phyloP scores from a whole-genome alignment of 2,329 filamentous ascomycete genomes.

The Talaromyces verruculosus region DNA sequence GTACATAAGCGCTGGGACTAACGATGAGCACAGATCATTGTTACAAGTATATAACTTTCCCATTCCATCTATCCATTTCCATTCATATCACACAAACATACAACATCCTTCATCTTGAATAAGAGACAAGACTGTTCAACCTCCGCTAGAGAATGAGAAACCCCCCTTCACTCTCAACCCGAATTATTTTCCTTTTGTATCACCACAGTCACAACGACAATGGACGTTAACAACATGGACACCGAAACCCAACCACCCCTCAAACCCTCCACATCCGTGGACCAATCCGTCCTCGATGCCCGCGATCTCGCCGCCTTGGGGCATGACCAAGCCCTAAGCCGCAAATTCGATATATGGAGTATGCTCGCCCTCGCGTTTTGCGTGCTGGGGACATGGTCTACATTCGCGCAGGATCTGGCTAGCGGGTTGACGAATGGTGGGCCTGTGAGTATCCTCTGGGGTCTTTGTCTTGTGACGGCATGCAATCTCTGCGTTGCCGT shows the following conservation, averaged over 20 bases:
- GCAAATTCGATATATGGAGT: conserved; percentile 56
- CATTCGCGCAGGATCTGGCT: conserved; percentile 55
- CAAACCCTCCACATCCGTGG: conserved; percentile 20
- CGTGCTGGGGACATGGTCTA: conserved; percentile 60
- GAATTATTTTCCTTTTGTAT: conserved; percentile 1
- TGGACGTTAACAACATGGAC: conserved; percentile 4
- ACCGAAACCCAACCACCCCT: conserved; percentile 16
- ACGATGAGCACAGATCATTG: not conserved
- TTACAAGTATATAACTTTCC: not conserved
- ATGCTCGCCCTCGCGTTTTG: conserved; percentile 60
- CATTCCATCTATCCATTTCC: not conserved
- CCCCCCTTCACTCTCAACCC: not conserved
- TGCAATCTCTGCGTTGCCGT: conserved; percentile 57
- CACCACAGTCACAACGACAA: conserved; percentile 5
- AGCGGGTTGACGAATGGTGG: conserved; percentile 58
- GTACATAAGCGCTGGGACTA: not conserved
- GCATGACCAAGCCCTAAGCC: conserved; percentile 44
- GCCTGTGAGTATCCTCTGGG: conserved; percentile 57
- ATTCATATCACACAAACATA: not conserved
- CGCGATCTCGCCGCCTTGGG: conserved; percentile 44
- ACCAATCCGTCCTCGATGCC: conserved; percentile 43
- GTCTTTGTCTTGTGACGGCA: conserved; percentile 52
- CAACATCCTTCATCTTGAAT: not conserved
- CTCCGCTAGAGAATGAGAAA: conserved; percentile 19
- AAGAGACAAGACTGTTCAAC: not conserved